These are phyloP conservation scores for Sugiyamaella americana DNA, from an alignment of 805 yeast species.

Conservation along the genomic window DNA sequence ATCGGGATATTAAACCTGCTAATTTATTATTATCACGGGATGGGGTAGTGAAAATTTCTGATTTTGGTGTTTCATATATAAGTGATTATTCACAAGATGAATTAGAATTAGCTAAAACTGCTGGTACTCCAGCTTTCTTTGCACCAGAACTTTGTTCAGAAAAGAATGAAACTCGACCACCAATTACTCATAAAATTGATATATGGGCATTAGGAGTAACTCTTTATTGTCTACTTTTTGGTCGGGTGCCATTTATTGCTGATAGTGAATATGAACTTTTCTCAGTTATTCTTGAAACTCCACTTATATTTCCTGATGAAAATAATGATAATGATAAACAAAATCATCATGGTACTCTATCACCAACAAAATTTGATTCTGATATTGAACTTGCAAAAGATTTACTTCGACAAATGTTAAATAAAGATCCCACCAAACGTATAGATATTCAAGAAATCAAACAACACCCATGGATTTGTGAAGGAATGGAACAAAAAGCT, in stretches of 20 bases:
- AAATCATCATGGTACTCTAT: conserved; percentile 7
- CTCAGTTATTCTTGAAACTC: conserved; percentile 65
- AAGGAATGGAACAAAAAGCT: conserved; percentile 34
- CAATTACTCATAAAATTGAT: conserved; percentile 75
- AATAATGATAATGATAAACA: conserved; percentile 2
- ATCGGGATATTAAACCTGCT: conserved; percentile 94
- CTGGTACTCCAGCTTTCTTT: conserved; percentile 95
- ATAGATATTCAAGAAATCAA: conserved; percentile 68
- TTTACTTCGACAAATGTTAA: conserved; percentile 53
- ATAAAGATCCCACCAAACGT: conserved; percentile 64
- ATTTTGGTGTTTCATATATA: conserved; percentile 91
- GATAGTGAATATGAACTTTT: conserved; percentile 81
- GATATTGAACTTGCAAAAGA: conserved; percentile 40
- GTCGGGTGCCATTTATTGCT: conserved; percentile 82
- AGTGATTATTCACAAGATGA: conserved; percentile 47
- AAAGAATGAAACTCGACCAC: conserved; percentile 20
- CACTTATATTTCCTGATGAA: conserved; percentile 50
- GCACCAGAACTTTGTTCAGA: conserved; percentile 63
- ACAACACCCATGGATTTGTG: conserved; percentile 61
- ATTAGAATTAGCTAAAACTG: conserved; percentile 86
- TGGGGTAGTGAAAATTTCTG: conserved; percentile 83
- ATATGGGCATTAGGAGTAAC: conserved; percentile 98
- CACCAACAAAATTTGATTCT: conserved; percentile 12
- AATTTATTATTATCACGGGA: conserved; percentile 68
- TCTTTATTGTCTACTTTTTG: conserved; percentile 78